phyloP scores from a whole-genome alignment of 2,329 filamentous ascomycete genomes.

The Venturia aucupariae region DNA sequence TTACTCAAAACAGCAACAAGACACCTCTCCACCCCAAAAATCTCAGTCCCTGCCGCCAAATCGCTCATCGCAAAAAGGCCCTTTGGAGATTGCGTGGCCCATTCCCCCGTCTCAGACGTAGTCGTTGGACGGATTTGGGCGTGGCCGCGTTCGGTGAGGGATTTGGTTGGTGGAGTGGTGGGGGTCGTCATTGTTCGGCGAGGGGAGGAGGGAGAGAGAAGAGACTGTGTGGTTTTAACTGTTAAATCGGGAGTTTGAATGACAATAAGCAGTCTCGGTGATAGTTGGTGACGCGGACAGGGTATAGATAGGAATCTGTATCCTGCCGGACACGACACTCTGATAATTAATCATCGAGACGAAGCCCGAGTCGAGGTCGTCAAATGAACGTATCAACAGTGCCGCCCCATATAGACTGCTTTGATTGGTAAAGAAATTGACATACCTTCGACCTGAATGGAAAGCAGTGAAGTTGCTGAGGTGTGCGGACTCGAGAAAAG shows the following conservation, averaged over 20 bases:
- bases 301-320: too few relatives aligned
- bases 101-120: neutral
- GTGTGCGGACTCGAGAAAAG: neutral
- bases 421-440: neutral
- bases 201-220: neutral
- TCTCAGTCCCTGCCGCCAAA: slow-evolving; percentile 39
- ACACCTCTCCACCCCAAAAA: slow-evolving; percentile 42
- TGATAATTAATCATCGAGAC: too few relatives aligned
- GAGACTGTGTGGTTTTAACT: neutral
- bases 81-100: slow-evolving; percentile 31
- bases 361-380: too few relatives aligned
- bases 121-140: neutral
- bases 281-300: too few relatives aligned
- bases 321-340: too few relatives aligned
- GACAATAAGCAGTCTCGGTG: too few relatives aligned
- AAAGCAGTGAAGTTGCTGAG: neutral
- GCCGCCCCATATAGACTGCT: too few relatives aligned
- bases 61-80: slow-evolving; percentile 45
- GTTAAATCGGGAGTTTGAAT: too few relatives aligned
- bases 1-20: slow-evolving; percentile 47
- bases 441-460: neutral
- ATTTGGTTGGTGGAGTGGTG: neutral
- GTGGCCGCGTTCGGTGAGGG: neutral
- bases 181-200: neutral
- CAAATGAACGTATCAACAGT: too few relatives aligned